Conservation (phyloP, 2,329 filamentous ascomycete genomes). For the Fusarium zealandicum region DNA sequence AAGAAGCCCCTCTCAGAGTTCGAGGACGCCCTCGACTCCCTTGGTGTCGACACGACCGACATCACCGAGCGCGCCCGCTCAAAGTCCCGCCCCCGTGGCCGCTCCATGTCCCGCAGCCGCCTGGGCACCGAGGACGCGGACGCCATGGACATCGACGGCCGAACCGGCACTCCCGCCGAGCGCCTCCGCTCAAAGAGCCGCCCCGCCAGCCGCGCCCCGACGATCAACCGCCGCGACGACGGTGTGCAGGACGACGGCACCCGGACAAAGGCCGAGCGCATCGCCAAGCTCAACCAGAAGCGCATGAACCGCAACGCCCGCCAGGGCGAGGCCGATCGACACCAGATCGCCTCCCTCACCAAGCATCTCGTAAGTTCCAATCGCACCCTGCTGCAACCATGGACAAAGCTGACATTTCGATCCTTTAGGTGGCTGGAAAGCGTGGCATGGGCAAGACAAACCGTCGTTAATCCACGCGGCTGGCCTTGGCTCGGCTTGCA, state of each 20-base stretch:
- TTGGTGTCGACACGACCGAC: conserved; percentile 83
- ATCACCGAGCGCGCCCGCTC: conserved; percentile 76
- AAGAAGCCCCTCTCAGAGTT: conserved; percentile 87
- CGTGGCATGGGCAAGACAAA: conserved; percentile 90
- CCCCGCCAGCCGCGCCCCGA: conserved; percentile 69
- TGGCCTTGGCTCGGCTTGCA: conserved; percentile 23
- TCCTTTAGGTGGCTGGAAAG: conserved; percentile 79
- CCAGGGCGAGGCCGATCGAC: conserved; percentile 95
- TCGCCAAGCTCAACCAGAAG: conserved; percentile 91
- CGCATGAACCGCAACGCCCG: conserved; percentile 99
- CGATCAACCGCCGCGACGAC: conserved; percentile 73
- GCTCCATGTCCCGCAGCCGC: conserved; percentile 70
- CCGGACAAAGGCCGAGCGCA: conserved; percentile 81
- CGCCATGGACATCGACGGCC: conserved; percentile 75
- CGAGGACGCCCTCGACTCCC: conserved; percentile 81
- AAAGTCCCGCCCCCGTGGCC: conserved; percentile 70
- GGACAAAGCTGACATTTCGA: conserved; percentile 13
- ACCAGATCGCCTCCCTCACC: conserved; percentile 78
- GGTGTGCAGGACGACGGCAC: conserved; percentile 74
- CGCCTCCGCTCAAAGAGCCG: conserved; percentile 78
- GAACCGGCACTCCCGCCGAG: conserved; percentile 53
- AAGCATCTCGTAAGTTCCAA: conserved; percentile 83
- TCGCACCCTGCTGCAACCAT: neutral
- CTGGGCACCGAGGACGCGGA: conserved; percentile 70
- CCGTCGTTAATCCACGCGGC: conserved; percentile 61